Conservation (phyloP, 305 asterid genomes). For the Fraxinus nigra region DNA sequence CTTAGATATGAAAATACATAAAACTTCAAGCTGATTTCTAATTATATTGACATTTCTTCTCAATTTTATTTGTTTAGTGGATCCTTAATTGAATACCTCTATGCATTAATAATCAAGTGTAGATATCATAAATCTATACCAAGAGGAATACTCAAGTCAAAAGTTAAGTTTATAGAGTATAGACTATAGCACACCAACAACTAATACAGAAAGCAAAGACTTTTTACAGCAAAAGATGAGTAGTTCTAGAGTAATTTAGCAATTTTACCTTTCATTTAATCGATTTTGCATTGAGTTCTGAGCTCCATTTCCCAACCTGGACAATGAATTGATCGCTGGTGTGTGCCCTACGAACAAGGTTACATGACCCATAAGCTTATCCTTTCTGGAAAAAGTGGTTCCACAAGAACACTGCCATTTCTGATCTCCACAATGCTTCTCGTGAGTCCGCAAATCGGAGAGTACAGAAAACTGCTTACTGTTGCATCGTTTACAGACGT, state of each 20-base stretch:
- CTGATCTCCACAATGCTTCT: conserved; percentile 83
- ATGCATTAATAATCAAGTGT: not conserved
- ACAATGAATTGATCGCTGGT: conserved; percentile 35
- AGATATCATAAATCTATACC: not conserved
- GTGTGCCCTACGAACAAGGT: conserved; percentile 69
- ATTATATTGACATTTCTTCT: no score
- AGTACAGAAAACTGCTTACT: conserved; percentile 71
- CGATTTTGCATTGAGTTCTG: conserved; percentile 1
- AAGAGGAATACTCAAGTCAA: not conserved
- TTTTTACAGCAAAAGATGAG: not conserved
- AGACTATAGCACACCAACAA: not conserved
- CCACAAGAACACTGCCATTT: conserved; percentile 88
- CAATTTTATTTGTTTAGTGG: not conserved
- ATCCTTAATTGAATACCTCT: not conserved
- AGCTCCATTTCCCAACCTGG: conserved; percentile 27
- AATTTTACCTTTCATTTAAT: conserved; percentile 4
- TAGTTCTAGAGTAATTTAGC: not conserved
- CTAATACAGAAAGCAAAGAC: not conserved
- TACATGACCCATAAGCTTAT: conserved; percentile 77
- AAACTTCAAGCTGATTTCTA: not conserved
- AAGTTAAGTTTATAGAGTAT: not conserved
- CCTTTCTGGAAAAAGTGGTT: conserved; percentile 81
- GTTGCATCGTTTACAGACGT: conserved; percentile 68
- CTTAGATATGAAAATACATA: not conserved
- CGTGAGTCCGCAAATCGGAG: conserved; percentile 77